phyloP scores from a whole-genome alignment of 176 grass and related monocot genomes.

The Ensete glaucum region DNA sequence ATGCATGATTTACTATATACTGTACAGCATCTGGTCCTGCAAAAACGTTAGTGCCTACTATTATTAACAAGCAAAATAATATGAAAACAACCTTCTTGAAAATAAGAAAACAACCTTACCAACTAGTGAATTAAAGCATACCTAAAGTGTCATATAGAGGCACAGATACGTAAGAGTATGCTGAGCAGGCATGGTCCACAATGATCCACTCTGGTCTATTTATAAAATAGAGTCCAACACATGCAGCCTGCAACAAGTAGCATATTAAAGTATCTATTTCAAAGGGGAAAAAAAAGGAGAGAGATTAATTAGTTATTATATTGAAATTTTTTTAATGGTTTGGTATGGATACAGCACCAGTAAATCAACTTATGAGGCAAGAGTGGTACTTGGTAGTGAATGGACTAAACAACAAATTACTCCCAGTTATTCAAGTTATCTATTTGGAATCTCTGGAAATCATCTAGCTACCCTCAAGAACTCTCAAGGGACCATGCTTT shows the following conservation, averaged over 20 bases:
- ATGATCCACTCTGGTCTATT: slow-evolving; percentile 91
- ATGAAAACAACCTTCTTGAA: neutral
- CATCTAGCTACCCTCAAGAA: too few species aligned
- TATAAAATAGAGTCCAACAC: slow-evolving; percentile 91
- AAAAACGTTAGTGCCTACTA: slow-evolving; percentile 19
- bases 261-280: slow-evolving; percentile 16
- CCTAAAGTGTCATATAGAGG: slow-evolving; percentile 92
- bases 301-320: neutral
- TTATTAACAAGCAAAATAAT: neutral
- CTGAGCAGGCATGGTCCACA: slow-evolving; percentile 85
- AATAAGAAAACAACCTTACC: slow-evolving; percentile 14
- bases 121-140: slow-evolving; percentile 23
- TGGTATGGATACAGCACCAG: neutral
- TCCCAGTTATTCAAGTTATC: too few species aligned
- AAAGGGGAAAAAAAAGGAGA: neutral
- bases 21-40: slow-evolving; percentile 95
- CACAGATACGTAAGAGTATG: slow-evolving; percentile 83
- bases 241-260: slow-evolving; percentile 51
- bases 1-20: slow-evolving; percentile 90
- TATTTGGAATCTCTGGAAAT: too few species aligned
- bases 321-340: neutral
- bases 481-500: neutral
- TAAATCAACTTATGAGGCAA: too few species aligned
- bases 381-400: too few species aligned
- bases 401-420: too few species aligned